Base-by-base conservation (phyloP, 768 basidiomycete species). In the Nevesoporus exiguus region DNA sequence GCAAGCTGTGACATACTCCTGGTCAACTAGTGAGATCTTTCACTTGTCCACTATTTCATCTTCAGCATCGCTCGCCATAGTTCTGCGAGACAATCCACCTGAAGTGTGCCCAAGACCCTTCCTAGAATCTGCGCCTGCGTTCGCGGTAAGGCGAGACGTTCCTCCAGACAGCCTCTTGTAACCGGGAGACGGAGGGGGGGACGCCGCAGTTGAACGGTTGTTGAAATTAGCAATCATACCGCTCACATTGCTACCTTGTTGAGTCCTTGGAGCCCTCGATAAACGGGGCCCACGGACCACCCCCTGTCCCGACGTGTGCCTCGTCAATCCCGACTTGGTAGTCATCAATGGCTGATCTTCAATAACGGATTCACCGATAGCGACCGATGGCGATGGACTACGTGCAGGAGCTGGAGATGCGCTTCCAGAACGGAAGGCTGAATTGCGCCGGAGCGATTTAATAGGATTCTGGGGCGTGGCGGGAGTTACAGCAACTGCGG, bases 21-120 rank as follows among this genome's bases (percentile, higher is more conserved):
- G 3, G 17, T 42, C 44, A 29, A 40, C 24, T 25, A 25, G 21
- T 14, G 17, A 41, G 22, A 11, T 47, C 24, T 25, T 53, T 13
- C 45, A 63, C 55, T 70, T 70, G 5, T 71, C 70, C 52, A 86
- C 75, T 53, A 87, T 73, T 59, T 86, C 81, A 57, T 90, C 90
- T 66, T 92, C 90, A 33, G 88, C 88, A 64, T 91, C 89, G 64
- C 86, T 88, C 39, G 85, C 87, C 85, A 88, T 86, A 46, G 88
- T 90, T 68, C 88, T 79, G 64, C 88, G 80, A 49, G 87, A 84
- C 51, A 85, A 77, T 29, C 78, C 76, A 34, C 77, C 74, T 29
- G 74, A 71, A 57, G 45, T 44, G 33, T 80, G 72, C n/a, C 81
- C 79, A 7, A 80, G 64, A 34, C 79, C 74, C 57, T 76, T 81